Evolutionary conservation across 2,329 filamentous ascomycete genomes (phyloP).

Genomic region (Epichloe glyceriae): DNA sequence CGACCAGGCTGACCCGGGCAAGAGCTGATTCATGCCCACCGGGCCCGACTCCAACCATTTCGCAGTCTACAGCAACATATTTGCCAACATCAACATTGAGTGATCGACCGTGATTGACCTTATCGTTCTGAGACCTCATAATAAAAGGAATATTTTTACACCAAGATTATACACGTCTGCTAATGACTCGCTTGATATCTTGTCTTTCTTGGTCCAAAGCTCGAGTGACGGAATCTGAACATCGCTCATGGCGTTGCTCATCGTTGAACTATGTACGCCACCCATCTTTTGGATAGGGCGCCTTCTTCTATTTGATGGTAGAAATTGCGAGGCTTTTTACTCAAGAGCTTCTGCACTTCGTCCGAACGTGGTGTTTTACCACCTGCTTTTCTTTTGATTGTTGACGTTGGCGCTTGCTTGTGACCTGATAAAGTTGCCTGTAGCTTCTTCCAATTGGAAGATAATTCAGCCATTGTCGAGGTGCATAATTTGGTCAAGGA

Average conservation of each 20-base stretch:
- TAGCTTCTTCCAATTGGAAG: constrained; percentile 68
- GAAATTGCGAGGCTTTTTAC: constrained; percentile 2
- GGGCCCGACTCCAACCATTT: constrained; percentile 86
- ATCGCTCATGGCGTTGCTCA: constrained; percentile 23
- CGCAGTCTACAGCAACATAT: constrained; percentile 88
- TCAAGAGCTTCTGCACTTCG: constrained; percentile 18
- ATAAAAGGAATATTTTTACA: constrained; percentile 32
- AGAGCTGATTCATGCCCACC: constrained; percentile 60
- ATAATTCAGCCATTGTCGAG: constrained; percentile 32
- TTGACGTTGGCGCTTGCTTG: constrained; percentile 23
- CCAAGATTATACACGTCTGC: constrained; percentile 49
- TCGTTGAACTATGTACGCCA: constrained; percentile 35
- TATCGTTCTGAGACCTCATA: constrained; percentile 33
- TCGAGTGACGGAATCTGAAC: constrained; percentile 41
- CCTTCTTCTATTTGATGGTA: constrained; percentile 7
- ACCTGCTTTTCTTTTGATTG: constrained; percentile 30
- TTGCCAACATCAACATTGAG: constrained; percentile 61
- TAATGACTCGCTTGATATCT: constrained; percentile 46
- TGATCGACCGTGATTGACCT: constrained; percentile 51
- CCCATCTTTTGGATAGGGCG: constrained; percentile 34
- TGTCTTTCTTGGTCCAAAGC: constrained; percentile 48
- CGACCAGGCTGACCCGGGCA: constrained; percentile 79
- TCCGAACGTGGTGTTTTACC: constrained; percentile 13
- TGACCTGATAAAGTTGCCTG: constrained; percentile 46
- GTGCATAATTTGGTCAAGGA: constrained; percentile 1